Percentiles rank a stretch among this genome's conserved stretches.
These are phyloP conservation scores for Kernera saxatilis DNA, from an alignment of 345 rosid species.

Conservation along the genomic window DNA sequence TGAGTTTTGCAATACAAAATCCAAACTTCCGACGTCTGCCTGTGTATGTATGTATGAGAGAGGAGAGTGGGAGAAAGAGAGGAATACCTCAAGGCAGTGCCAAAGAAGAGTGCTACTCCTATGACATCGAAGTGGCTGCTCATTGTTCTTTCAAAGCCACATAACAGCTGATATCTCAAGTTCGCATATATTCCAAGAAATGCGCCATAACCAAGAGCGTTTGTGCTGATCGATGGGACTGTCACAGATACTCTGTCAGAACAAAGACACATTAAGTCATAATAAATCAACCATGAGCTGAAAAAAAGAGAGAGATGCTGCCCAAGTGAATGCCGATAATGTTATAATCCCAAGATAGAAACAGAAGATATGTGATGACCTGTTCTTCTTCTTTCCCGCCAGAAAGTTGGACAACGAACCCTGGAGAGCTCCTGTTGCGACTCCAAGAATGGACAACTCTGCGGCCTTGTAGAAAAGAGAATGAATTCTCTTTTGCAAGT, in stretches of 20 bases:
- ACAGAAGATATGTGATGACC: conserved; percentile 37
- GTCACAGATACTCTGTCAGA: conserved; percentile 71
- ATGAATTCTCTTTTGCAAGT: conserved; percentile 81
- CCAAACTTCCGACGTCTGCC: not conserved
- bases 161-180: conserved; percentile 73
- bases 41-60: not conserved
- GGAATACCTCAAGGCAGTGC: conserved; percentile 77
- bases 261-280: not conserved
- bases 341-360: not conserved
- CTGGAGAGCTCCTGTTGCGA: conserved; percentile 71
- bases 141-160: conserved; percentile 72
- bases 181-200: conserved; percentile 87
- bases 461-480: conserved; percentile 86
- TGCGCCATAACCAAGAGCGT: conserved; percentile 82
- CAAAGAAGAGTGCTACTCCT: conserved; percentile 78
- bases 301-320: not conserved
- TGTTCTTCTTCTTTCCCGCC: conserved; percentile 67
- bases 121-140: conserved; percentile 86
- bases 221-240: conserved; percentile 57
- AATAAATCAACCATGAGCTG: not conserved
- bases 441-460: conserved; percentile 75
- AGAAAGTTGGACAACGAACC: conserved; percentile 70
- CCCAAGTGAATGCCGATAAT: not conserved
- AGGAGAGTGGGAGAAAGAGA: conserved; percentile 9
- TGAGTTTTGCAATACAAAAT: not conserved